Base-by-base conservation (phyloP, 192 early-diverging fungal genomes). In the Endogone sp. region DNA sequence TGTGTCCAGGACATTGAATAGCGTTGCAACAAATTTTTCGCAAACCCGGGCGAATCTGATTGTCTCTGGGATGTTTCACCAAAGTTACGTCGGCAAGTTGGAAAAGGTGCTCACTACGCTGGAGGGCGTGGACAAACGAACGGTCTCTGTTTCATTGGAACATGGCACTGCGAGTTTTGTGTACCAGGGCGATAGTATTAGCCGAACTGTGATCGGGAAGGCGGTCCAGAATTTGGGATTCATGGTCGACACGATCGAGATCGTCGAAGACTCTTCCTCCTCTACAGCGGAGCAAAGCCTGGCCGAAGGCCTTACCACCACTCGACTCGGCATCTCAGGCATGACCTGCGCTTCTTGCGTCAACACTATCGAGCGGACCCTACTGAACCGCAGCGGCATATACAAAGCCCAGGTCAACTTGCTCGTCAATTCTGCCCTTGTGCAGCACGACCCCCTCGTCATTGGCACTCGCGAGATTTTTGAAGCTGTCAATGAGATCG, bases 341-440 rank as follows among this genome's bases (percentile, higher is more conserved):
- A 93, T 98, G 90, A 92, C 93, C 0, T 97, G 94, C 37, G 85
- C 88, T 1, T 90, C 92, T 6, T 98, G 95, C 77, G 92, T 96
- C 21, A 80, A 77, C 21, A 75, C 88, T 3, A 88, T 98, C 62
- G 85, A 92, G 73, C 71, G 71, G 2, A 82, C 81, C 29, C 24
- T 60, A 6, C 10, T 28, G 27, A 22, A 6, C 22, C 27, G 22
- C 22, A 22, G 64, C 1, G 84, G 88, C 3, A 82, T 97, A 21
- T 58, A 78, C 22, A 82, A 75, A 10, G 89, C 85, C 29, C 74
- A 85, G 1, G 92, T 99, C 30, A 92, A 90, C 66, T 81, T 96
- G 49, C 80, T 92, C n/a, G 82, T 86, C 22, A 89, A 95, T 77
- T 79, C 79, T 3, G 95, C 91, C 4, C 81, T 80, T 2, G 74